A percentile compares a stretch with the other conserved stretches of the same genome.
Conservation (phyloP, 768 basidiomycete species). For the Strobilomyces echinocephalus region DNA sequence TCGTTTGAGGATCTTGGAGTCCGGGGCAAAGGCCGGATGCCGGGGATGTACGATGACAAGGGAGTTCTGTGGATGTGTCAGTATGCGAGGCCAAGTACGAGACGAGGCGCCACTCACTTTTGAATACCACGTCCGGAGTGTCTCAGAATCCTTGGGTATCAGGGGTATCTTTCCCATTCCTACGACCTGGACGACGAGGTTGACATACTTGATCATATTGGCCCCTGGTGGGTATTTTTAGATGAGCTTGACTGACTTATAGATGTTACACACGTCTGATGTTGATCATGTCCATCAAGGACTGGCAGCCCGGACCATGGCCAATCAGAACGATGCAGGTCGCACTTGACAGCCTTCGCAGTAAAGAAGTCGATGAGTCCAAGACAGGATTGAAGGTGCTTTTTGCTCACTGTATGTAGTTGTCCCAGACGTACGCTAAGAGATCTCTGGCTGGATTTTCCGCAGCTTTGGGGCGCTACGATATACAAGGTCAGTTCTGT, state of each 20-base stretch:
- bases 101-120: conserved; percentile 40
- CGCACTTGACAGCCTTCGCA: too few relatives aligned
- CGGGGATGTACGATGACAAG: conserved; percentile 62
- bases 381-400: too few relatives aligned
- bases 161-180: conserved; percentile 56
- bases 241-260: neutral
- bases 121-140: conserved; percentile 67
- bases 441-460: conserved; percentile 53
- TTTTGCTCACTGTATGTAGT: conserved; percentile 76
- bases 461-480: conserved; percentile 37
- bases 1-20: conserved; percentile 44
- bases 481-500: neutral
- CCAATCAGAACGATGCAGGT: conserved; percentile 77
- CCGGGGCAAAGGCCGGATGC: conserved; percentile 46
- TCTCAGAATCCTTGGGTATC: conserved; percentile 51
- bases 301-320: conserved; percentile 78
- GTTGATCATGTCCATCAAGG: conserved; percentile 70
- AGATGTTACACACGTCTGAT: conserved; percentile 52
- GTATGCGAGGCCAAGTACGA: neutral
- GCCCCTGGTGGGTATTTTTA: conserved; percentile 30
- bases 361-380: too few relatives aligned
- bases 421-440: conserved; percentile 90
- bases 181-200: conserved; percentile 73
- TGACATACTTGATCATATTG: conserved; percentile 59
- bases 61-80: conserved; percentile 53